Evolutionary conservation across 108 stramenopile genomes (phyloP).

Genomic region (Phaeodactylum tricornutum): DNA sequence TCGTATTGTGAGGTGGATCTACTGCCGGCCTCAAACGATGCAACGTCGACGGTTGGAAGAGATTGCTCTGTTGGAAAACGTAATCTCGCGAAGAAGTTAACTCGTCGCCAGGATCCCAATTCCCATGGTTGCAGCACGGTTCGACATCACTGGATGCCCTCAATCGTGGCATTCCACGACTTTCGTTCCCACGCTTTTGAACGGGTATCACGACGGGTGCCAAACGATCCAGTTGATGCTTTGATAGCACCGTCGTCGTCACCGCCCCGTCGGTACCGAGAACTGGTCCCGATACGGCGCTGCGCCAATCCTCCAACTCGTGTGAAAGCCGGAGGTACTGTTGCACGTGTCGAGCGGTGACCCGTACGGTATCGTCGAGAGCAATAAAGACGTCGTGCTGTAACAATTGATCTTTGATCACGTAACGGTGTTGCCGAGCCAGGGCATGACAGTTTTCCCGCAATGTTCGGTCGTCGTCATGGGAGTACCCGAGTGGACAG

Average conservation of each 20-base stretch:
- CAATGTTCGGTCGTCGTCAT: constrained; percentile 4
- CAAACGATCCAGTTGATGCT: constrained; percentile 35
- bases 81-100: no score
- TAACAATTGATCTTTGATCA: constrained; percentile 59
- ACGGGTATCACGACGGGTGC: constrained; percentile 63
- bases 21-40: constrained; percentile 46
- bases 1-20: constrained; percentile 42
- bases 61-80: no score
- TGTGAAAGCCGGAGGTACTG: constrained; percentile 48
- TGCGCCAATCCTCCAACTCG: constrained; percentile 36
- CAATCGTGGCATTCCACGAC: no score
- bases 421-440: constrained; percentile 74
- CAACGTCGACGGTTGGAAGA: constrained; percentile 13
- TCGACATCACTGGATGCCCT: no score
- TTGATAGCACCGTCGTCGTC: constrained; percentile 26
- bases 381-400: constrained; percentile 65
- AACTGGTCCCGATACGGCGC: constrained; percentile 23
- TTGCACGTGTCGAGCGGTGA: constrained; percentile 55
- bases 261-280: constrained; percentile 14
- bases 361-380: constrained; percentile 73
- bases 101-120: no score
- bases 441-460: constrained; percentile 32
- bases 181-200: constrained; percentile 50
- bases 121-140: no score
- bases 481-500: constrained; percentile 41